Base-by-base conservation (phyloP, 208 protist genomes). In the Baffinella frigidus region DNA sequence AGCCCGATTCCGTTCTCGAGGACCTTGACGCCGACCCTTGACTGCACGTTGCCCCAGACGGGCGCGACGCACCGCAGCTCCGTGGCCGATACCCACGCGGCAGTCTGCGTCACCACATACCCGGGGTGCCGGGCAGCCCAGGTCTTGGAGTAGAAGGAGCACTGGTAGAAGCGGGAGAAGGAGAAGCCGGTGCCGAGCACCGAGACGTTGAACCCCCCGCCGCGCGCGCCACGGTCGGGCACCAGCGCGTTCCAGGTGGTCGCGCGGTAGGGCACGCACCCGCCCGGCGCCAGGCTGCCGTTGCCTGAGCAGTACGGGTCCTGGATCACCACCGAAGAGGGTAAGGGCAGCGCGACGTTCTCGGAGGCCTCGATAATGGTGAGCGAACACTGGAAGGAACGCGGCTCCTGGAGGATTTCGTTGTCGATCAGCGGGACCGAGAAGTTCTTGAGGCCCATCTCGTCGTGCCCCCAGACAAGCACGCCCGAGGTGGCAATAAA, bases 381-480 rank as follows among this genome's bases (percentile, higher is more conserved):
- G 5, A 74, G 7, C 24, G 24, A 39, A 33, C 77, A 87, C 33
- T 87, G 30, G 77, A 87, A 56, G 20, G 48, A 7, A 11, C 77
- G 77, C 30, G 77, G 43, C 20, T 33, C 43, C 39, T 87, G 77
- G 0, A 87, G 77, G 0, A 61, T 17, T 33, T 67, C 77, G 77
- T 87, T 87, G 77, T 87, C 77, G 27, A 87, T 35, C 4, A 87
- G 48, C 4, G 43, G 77, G n/a, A 87, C 38, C 0, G 43, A 2
- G n/a, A 87, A 87, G 27, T 45, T 38, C 30, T 61, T 87, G 48
- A 2, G 0, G 20, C 77, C 77, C 3, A 14, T 61, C 77, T 87
- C 77, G 24, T 20, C 36, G 24, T 87, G 77, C 14, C 50, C 77
- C 77, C 77, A 87, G 39, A 27, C 0, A 0, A 87, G 5, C 33